Evolutionary conservation across 805 yeast species (phyloP).

Genomic region (Maudiozyma bulderi): DNA sequence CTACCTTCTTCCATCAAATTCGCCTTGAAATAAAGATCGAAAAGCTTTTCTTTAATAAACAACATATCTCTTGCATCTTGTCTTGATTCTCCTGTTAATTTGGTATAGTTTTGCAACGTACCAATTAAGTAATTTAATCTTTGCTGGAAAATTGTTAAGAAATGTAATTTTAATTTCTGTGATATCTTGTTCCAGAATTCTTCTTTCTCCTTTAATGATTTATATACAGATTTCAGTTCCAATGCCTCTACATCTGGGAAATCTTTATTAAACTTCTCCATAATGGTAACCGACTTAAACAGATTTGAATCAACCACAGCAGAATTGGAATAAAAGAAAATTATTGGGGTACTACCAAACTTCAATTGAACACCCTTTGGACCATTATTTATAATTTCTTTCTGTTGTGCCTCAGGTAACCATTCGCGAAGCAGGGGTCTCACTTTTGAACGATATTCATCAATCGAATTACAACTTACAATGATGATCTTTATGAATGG

Average conservation of each 20-base stretch:
- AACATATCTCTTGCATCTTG: conserved; percentile 8
- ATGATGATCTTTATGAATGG: conserved; percentile 60
- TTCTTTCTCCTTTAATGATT: conserved; percentile 22
- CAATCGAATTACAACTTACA: conserved; percentile 55
- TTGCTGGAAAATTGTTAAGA: conserved; percentile 21
- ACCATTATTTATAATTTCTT: background rate
- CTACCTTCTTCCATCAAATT: conserved; percentile 22
- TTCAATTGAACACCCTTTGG: background rate
- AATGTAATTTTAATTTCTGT: conserved; percentile 13
- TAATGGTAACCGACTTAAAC: conserved; percentile 24
- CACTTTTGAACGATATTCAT: conserved; percentile 66
- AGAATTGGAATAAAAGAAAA: conserved; percentile 24
- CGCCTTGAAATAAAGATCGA: conserved; percentile 21
- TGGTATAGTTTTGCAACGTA: conserved; percentile 3
- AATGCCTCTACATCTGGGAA: conserved; percentile 22
- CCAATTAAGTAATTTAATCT: conserved; percentile 12
- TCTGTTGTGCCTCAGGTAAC: conserved; percentile 35
- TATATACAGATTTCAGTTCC: conserved; percentile 28
- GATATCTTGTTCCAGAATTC: conserved; percentile 25
- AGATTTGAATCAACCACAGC: conserved; percentile 24
- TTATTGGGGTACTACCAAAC: conserved; percentile 11
- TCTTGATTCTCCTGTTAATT: background rate
- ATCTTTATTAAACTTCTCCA: conserved; percentile 27
- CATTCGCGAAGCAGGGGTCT: conserved; percentile 79
- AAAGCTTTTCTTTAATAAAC: conserved; percentile 16